Base-by-base conservation (phyloP, 176 grass and related monocot genomes). In the Oryza longistaminata region DNA sequence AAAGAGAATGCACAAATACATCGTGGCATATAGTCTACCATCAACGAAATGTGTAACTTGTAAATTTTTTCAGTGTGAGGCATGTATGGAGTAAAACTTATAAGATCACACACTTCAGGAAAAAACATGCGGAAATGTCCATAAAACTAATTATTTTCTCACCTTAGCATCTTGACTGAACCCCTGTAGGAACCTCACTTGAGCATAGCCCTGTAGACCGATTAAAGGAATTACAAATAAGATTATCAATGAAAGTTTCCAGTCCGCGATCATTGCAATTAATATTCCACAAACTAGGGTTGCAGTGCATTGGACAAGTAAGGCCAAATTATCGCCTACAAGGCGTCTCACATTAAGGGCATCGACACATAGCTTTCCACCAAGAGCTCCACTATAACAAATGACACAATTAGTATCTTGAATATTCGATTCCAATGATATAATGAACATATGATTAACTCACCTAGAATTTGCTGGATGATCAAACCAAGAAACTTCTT, bases 401-500 rank as follows among this genome's bases (percentile, higher is more conserved):
- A 27, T 44, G 58, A 67, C 55, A 12, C 13, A 16, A 37, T 78
- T 19, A 79, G 76, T 46, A 66, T 79, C 40, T 87, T 37, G 45
- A 89, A 86, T 73, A 61, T 55, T 48, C 75, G 80, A 60, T 87
- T 94, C 11, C 1, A n/a, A 86, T 45, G 49, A 53, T 70, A 82
- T 64, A 84, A 73, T 49, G 29, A 66, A 21, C 16, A 73, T 72
- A 66, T 85, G 34, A 0, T 12, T 29, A 61, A 46, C 74, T 78
- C 46, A 92, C 92, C 88, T 97, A 13, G 90, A 94, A 81, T 97
- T 94, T 52, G 21, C 13, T 72, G 92, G 62, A 43, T 94, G 15
- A 60, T 97, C 94, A 83, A 97, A 97, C 94, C 94, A 94, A 80
- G 83, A 76, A 52, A 94, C 76, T 73, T 97, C 92, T 78, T 94